Percentiles rank a stretch among this genome's conserved stretches.
phyloP scores from a whole-genome alignment of 306 rosid species.

The Aeschynomene evenia region DNA sequence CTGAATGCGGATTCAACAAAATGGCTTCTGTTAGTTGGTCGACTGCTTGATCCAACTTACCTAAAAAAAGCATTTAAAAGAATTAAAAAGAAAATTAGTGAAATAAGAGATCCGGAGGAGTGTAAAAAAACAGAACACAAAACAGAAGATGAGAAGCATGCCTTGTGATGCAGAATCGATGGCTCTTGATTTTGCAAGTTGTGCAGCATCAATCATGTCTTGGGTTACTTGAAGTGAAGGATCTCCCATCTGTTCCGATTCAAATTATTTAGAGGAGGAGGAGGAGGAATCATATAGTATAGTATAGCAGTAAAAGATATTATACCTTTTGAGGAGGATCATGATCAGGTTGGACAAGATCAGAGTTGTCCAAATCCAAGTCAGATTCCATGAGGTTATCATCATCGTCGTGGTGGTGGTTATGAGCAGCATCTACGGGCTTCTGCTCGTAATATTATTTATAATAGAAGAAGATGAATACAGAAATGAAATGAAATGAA shows the following conservation, averaged over 20 bases:
- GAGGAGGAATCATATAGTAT: no score
- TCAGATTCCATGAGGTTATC: slow-evolving; percentile 73
- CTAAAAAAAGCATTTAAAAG: slow-evolving; percentile 36
- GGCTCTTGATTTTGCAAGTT: slow-evolving; percentile 60
- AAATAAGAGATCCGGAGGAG: neutral
- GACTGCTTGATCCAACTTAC: slow-evolving; percentile 66
- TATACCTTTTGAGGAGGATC: slow-evolving; percentile 82
- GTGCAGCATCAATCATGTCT: slow-evolving; percentile 66
- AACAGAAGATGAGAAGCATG: slow-evolving; percentile 20
- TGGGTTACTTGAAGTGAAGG: slow-evolving; percentile 62
- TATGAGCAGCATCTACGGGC: slow-evolving; percentile 26
- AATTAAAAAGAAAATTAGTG: neutral
- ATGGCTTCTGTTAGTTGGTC: slow-evolving; percentile 73
- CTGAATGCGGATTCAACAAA: slow-evolving; percentile 71
- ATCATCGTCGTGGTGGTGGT: slow-evolving; percentile 36
- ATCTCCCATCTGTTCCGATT: slow-evolving; percentile 70
- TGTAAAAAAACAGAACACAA: neutral
- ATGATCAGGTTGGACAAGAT: slow-evolving; percentile 64
- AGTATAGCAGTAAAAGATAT: no score
- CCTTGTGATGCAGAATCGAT: slow-evolving; percentile 58
- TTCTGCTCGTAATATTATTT: slow-evolving; percentile 49
- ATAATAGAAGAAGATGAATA: no score
- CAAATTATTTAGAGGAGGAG: neutral
- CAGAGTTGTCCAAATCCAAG: slow-evolving; percentile 64
- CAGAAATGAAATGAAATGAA: no score